Percentiles rank a stretch among this genome's conserved stretches.
phyloP scores from a whole-genome alignment of 345 rosid species.

The Populus ilicifolia region DNA sequence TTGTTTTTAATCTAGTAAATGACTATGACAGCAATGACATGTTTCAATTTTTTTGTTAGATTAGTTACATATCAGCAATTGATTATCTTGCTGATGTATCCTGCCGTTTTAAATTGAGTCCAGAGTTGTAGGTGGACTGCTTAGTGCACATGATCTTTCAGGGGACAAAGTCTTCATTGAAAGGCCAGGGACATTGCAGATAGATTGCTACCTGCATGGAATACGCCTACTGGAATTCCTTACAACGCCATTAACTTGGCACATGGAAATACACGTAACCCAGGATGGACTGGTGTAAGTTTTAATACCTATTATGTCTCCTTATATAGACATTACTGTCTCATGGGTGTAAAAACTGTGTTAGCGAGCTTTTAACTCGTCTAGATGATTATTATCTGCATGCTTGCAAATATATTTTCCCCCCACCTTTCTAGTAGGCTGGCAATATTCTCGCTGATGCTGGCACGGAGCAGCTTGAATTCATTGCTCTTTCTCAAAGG shows the following conservation, averaged over 20 bases:
- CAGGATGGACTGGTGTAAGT: constrained; percentile 95
- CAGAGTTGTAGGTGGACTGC: constrained; percentile 99
- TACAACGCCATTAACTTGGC: constrained; percentile 82
- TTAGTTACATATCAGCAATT: not conserved
- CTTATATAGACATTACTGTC: not conserved
- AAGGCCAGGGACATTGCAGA: constrained; percentile 96
- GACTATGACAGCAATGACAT: not conserved
- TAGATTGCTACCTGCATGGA: constrained; percentile 95
- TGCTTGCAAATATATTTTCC: not conserved
- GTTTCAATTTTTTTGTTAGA: not conserved
- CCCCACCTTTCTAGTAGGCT: constrained; percentile 44
- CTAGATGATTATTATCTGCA: not conserved
- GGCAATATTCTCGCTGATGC: constrained; percentile 95
- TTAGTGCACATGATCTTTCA: constrained; percentile 92
- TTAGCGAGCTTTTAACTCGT: not conserved
- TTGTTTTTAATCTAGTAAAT: constrained; percentile 16
- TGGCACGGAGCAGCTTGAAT: constrained; percentile 95
- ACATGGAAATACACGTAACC: constrained; percentile 72
- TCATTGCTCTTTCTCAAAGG: constrained; percentile 96
- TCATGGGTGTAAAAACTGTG: not conserved
- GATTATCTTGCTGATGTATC: not conserved
- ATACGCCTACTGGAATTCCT: constrained; percentile 80
- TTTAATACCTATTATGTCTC: constrained; percentile 2
- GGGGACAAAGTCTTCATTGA: constrained; percentile 79
- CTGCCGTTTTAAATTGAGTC: constrained; percentile 3